Base-by-base conservation (phyloP, 1,284 basidiomycete species). In the Schizopora paradoxa region DNA sequence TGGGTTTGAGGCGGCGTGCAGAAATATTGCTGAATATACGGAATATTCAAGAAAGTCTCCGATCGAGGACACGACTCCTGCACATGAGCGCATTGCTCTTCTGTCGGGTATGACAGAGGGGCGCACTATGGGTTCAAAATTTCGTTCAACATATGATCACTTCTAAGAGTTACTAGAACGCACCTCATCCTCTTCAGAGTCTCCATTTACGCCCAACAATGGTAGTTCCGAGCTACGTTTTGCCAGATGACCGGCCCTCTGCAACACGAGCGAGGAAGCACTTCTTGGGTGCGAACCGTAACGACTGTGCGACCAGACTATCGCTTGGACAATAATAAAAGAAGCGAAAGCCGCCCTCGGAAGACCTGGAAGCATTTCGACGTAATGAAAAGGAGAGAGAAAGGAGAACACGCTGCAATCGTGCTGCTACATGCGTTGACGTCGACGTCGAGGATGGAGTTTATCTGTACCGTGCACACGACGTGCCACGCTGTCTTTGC, bases 11-110 rank as follows among this genome's bases (percentile, higher is more conserved):
- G 54, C 6, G 73, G 64, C 1, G 82, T 61, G 61, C 86, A 89
- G 60, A 82, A 90, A 61, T 90, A 90, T 13, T 63, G 57, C 29
- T 71, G 68, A 22, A 86, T 69, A 61, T 90, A 90, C 19, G 77
- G 70, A 29, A 90, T 74, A 23, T 76, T 75, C 43, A 89, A 74
- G 57, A 87, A 69, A 1, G 86, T 87, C 4, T 72, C 64, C 10
- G 79, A 67, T 11, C 61, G 54, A 1, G 73, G 68, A 59, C 86
- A 90, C 18, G 60, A 53, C 3, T 73, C 63, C 25, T 60, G 59
- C 40, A 82, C 82, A 62, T 86, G 77, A 18, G 62, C 45, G 58
- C 86, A 90, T 63, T 90, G 86, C 13, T 74, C 63, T n/a, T 64
- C 59, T 5, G 65, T 41, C 1, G 77, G 74, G 27, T 79, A 63